A percentile compares a stretch with the other conserved stretches of the same genome.
phyloP scores from a whole-genome alignment of 306 rosid species.

The Fragaria vesca region DNA sequence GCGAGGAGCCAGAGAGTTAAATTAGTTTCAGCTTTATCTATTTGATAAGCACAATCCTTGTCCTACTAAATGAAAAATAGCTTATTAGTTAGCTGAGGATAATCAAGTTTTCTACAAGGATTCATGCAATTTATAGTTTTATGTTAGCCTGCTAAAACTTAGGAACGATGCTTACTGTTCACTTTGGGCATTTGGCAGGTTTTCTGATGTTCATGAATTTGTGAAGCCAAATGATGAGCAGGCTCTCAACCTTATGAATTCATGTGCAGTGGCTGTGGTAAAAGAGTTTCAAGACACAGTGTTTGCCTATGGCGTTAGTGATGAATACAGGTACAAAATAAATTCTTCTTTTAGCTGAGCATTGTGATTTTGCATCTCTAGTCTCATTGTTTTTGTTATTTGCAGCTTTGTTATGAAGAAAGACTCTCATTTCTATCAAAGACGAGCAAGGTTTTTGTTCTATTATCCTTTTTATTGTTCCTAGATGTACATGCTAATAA shows the following conservation, averaged over 20 bases:
- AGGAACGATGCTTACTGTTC: neutral
- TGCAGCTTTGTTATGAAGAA: constrained; percentile 65
- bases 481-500: neutral
- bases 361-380: neutral
- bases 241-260: constrained; percentile 83
- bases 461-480: neutral
- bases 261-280: constrained; percentile 63
- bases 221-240: constrained; percentile 83
- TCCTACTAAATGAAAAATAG: neutral
- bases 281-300: constrained; percentile 67
- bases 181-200: constrained; percentile 32
- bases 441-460: constrained; percentile 44
- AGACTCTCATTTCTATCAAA: constrained; percentile 52
- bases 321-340: constrained; percentile 52
- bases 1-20: neutral
- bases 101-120: neutral
- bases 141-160: neutral
- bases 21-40: neutral
- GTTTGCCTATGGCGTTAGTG: constrained; percentile 78
- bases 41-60: neutral
- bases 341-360: neutral
- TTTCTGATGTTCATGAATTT: constrained; percentile 69
- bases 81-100: neutral
- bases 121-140: constrained; percentile 5
- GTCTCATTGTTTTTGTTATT: constrained; percentile 7